phyloP scores from a whole-genome alignment of 306 rosid species.

The Dryas alaskensis region DNA sequence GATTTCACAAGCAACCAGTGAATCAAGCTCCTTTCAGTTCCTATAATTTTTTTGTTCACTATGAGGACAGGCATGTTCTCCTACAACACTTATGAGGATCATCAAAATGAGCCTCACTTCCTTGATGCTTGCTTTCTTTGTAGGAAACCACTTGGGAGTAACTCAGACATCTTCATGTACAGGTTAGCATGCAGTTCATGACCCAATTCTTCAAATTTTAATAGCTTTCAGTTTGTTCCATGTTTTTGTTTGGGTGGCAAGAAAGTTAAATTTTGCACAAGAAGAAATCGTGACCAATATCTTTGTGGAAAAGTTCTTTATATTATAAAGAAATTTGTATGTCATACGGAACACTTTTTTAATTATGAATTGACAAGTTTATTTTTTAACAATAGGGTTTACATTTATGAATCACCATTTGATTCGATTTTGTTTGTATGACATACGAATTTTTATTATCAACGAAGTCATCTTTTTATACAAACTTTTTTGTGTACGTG shows the following conservation, averaged over 20 bases:
- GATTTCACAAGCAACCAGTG: neutral
- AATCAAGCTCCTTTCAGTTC: neutral
- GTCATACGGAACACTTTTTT: too few species aligned
- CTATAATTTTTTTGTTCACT: slow-evolving; percentile 3
- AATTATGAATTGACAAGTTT: too few species aligned
- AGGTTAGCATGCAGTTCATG: slow-evolving; percentile 36
- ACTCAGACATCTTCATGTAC: slow-evolving; percentile 89
- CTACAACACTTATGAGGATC: slow-evolving; percentile 43
- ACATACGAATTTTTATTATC: too few species aligned
- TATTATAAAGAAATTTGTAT: too few species aligned
- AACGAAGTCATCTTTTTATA: too few species aligned
- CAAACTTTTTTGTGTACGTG: neutral
- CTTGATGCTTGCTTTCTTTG: slow-evolving; percentile 86
- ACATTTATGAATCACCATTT: neutral
- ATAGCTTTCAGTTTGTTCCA: too few species aligned
- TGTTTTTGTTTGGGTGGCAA: too few species aligned
- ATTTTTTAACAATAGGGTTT: too few species aligned
- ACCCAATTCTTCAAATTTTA: neutral
- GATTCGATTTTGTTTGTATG: too few species aligned
- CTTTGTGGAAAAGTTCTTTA: too few species aligned
- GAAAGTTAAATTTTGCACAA: too few species aligned
- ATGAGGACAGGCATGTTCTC: slow-evolving; percentile 56
- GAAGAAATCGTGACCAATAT: too few species aligned
- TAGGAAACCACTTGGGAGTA: slow-evolving; percentile 57
- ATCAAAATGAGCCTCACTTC: slow-evolving; percentile 61